A percentile compares a stretch with the other conserved stretches of the same genome.
phyloP scores from a whole-genome alignment of 2,329 filamentous ascomycete species.

The Xylariales sp. region DNA sequence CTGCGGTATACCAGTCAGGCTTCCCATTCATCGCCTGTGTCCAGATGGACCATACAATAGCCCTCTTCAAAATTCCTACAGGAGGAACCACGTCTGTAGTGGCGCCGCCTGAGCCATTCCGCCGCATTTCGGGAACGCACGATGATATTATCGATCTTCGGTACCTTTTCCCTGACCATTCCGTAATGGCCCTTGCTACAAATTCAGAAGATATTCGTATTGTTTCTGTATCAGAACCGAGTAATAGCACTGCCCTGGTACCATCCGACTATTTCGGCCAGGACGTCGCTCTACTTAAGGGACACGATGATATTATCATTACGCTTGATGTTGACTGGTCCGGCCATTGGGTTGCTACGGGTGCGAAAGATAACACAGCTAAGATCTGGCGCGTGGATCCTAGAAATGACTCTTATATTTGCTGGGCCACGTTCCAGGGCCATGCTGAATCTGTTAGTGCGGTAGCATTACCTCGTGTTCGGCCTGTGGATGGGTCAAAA shows the following conservation, averaged over 20 bases:
- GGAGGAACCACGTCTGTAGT: conserved; percentile 52
- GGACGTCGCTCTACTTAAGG: conserved; percentile 85
- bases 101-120: conserved; percentile 64
- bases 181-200: conserved; percentile 87
- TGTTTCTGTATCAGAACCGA: conserved; percentile 72
- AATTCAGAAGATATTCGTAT: conserved; percentile 95
- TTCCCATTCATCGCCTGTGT: conserved; percentile 81
- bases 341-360: conserved; percentile 94
- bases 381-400: conserved; percentile 90
- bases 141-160: conserved; percentile 97
- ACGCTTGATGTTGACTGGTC: conserved; percentile 96
- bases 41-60: conserved; percentile 89
- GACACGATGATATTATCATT: conserved; percentile 95
- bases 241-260: conserved; percentile 46
- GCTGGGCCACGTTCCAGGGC: conserved; percentile 84
- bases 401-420: conserved; percentile 78
- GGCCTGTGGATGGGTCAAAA: conserved; percentile 75
- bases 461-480: conserved; percentile 79
- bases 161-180: conserved; percentile 83
- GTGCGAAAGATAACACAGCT: conserved; percentile 96
- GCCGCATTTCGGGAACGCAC: conserved; percentile 92
- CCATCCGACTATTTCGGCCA: conserved; percentile 80
- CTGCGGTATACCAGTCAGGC: conserved; percentile 73
- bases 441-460: conserved; percentile 95
- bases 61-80: conserved; percentile 71